These are phyloP conservation scores for Trapa bicornis DNA, from an alignment of 345 rosid species.

Conservation along the genomic window DNA sequence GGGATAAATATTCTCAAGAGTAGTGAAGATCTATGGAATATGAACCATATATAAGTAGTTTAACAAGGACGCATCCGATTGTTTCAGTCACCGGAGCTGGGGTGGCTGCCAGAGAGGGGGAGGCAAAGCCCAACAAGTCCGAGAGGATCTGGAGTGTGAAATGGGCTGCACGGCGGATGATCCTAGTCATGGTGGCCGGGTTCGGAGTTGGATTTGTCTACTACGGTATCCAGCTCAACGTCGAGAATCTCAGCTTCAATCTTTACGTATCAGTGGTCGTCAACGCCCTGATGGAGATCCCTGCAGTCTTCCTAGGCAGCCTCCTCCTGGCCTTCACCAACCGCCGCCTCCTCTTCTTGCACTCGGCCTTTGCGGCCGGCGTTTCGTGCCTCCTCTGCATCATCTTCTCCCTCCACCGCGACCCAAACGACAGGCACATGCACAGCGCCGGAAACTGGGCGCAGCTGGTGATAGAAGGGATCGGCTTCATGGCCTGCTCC, in stretches of 20 bases:
- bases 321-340: constrained; percentile 33
- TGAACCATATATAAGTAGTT: too few relatives aligned
- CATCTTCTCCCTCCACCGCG: constrained; percentile 22
- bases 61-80: neutral
- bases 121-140: neutral
- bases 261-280: constrained; percentile 45
- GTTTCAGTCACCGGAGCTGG: neutral
- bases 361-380: constrained; percentile 41
- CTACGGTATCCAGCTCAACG: constrained; percentile 62
- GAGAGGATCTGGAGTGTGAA: constrained; percentile 45
- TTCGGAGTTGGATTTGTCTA: constrained; percentile 64
- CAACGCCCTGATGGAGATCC: constrained; percentile 69
- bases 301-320: constrained; percentile 44
- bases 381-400: constrained; percentile 41
- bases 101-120: neutral
- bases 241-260: constrained; percentile 53
- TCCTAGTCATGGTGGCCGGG: constrained; percentile 39
- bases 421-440: neutral
- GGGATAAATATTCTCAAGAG: too few relatives aligned
- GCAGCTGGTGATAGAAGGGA: constrained; percentile 34
- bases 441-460: constrained; percentile 30
- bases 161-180: constrained; percentile 54
- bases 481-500: constrained; percentile 65
- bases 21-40: too few relatives aligned
- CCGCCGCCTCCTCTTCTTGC: constrained; percentile 40